Conservation (phyloP, 495 filamentous ascomycete species). For the Penicillium longicatenatum region DNA sequence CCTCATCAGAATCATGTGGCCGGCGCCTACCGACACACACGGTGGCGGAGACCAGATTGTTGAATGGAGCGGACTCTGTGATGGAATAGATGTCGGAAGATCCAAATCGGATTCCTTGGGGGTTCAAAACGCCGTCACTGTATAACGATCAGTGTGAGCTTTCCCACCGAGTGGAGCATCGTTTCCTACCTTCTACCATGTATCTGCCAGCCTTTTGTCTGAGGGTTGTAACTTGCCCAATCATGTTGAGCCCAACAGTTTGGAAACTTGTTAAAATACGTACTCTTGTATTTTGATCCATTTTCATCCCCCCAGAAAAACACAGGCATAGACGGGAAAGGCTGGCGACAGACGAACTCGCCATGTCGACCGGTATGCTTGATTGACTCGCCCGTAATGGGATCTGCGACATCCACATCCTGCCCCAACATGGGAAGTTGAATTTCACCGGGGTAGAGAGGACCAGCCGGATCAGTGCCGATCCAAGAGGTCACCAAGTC, state of each 20-base stretch:
- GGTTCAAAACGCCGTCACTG: conserved; percentile 74
- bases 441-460: conserved; percentile 69
- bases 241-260: conserved; percentile 72
- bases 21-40: conserved; percentile 72
- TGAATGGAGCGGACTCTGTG: conserved; percentile 58
- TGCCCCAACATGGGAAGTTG: conserved; percentile 63
- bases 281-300: conserved; percentile 57
- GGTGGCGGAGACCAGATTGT: conserved; percentile 56
- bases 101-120: conserved; percentile 71
- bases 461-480: conserved; percentile 58
- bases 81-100: conserved; percentile 72
- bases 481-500: conserved; percentile 74
- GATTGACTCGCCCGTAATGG: conserved; percentile 51
- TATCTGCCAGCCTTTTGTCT: conserved; percentile 72
- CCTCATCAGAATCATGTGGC: conserved; percentile 64
- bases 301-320: conserved; percentile 66
- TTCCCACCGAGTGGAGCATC: no score
- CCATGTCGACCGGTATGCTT: conserved; percentile 44
- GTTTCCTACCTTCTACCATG: conserved; percentile 59
- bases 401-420: conserved; percentile 63
- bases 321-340: conserved; percentile 73
- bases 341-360: conserved; percentile 64
- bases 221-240: conserved; percentile 53
- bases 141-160: background rate
- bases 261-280: conserved; percentile 56